These are phyloP conservation scores for Colletotrichum sp. DNA, from an alignment of 2,329 filamentous ascomycete species.

Conservation along the genomic window DNA sequence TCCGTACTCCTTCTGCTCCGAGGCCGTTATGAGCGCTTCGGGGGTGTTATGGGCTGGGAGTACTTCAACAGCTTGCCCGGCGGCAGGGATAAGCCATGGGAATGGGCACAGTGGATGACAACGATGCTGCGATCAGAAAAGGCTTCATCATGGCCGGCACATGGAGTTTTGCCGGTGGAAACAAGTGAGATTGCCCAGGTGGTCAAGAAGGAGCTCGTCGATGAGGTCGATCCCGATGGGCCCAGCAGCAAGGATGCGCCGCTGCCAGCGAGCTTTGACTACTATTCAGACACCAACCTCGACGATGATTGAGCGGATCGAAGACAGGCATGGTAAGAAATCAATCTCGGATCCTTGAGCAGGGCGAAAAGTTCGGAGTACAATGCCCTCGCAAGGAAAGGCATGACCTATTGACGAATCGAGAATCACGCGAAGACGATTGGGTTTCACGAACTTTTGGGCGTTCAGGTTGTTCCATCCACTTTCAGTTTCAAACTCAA, in stretches of 20 bases:
- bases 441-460: neutral
- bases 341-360: neutral
- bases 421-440: neutral
- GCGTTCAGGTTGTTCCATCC: neutral
- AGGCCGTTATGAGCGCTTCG: constrained; percentile 70
- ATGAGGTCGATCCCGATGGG: constrained; percentile 31
- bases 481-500: neutral
- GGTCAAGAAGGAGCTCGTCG: constrained; percentile 8
- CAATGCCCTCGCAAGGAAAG: neutral
- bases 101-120: constrained; percentile 78
- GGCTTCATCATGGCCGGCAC: neutral
- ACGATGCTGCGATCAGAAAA: constrained; percentile 37
- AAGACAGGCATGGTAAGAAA: neutral
- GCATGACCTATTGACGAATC: neutral
- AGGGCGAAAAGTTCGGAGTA: fast-evolving
- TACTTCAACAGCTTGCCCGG: constrained; percentile 85
- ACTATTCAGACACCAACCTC: constrained; percentile 33
- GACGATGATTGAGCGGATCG: neutral
- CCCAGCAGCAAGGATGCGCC: constrained; percentile 29
- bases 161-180: neutral
- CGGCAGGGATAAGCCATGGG: constrained; percentile 68
- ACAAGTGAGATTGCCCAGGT: constrained; percentile 4
- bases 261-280: constrained; percentile 37
- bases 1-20: constrained; percentile 46
- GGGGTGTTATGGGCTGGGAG: constrained; percentile 94